Base-by-base conservation (phyloP, 2,329 filamentous ascomycete species). In the Calycina herbarum region DNA sequence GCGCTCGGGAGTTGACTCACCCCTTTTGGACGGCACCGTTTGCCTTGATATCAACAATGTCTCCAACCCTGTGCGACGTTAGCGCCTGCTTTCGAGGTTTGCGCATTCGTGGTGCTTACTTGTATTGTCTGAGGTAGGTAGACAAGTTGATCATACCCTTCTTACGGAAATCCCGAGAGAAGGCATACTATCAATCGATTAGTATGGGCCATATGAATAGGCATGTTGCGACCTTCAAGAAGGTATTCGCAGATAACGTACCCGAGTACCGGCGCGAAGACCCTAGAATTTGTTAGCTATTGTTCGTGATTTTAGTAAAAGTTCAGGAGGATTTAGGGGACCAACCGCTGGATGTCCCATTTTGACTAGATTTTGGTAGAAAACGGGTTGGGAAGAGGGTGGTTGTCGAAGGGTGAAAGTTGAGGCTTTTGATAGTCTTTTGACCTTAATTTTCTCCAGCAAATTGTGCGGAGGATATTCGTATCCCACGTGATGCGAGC, bases 11-110 rank as follows among this genome's bases (percentile, higher is more conserved):
- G 62, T 70, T 68, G 24, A 75, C 89, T 89, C 85, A 95, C 91
- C 93, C 94, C 89, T 97, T 96, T 86, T 97, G 94, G 73, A 96
- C 91, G 79, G 93, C 95, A 90, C 94, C 95, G 86, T 99, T 98
- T 79, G 91, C 92, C 85, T 96, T 96, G 82, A 99, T 93, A 81
- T 99, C 95, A 79, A 99, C 95, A 77, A 98, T 97, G 79, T 99
- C 95, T 82, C 95, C 95, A 79, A 99, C 95, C 82, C 89, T 93
- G 77, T 69, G 73, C 7, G 7, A 24, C 11, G 10, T 51, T 24
- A 51, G 45, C 45, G 45, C 45, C 3, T 51, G 45, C 7, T 51
- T 27, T 2, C n/a, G n/a, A 51, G 45, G 45, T 51, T 51, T 10
- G 45, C 45, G 20, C 45, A 51, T 51, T 24, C 45, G 45, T 10